Evolutionary conservation across 768 basidiomycete genomes (phyloP).

Genomic region (Cubamyces sp.): DNA sequence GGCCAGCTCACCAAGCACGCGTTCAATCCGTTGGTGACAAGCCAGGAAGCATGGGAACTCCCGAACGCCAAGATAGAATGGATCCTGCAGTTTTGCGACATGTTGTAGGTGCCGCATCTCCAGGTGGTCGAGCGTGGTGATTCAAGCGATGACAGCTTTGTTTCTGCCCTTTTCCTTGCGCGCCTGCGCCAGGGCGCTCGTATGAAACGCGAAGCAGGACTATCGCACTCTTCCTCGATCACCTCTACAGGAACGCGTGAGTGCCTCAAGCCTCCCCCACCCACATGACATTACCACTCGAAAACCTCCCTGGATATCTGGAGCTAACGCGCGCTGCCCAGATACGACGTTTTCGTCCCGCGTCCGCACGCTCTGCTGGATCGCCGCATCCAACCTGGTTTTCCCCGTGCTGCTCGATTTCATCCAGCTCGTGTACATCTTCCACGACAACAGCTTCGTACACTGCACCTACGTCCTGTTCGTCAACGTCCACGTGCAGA

Average conservation of each 20-base stretch:
- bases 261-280: background rate
- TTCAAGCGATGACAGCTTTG: background rate
- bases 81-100: constrained; percentile 41
- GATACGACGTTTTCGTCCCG: constrained; percentile 16
- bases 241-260: no score
- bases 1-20: constrained; percentile 1
- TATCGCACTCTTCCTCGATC: background rate
- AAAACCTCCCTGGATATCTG: background rate
- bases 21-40: constrained; percentile 4
- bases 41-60: constrained; percentile 9
- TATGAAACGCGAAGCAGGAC: background rate
- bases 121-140: background rate
- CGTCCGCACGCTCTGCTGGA: constrained; percentile 40
- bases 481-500: constrained; percentile 18
- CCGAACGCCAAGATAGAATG: constrained; percentile 34
- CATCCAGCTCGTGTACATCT: constrained; percentile 34
- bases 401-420: constrained; percentile 43
- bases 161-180: constrained; percentile 6
- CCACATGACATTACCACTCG: no score
- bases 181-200: background rate
- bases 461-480: constrained; percentile 16
- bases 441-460: constrained; percentile 11
- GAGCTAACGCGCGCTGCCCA: background rate
- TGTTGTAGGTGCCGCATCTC: constrained; percentile 33
- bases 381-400: constrained; percentile 43